Conservation (phyloP, 768 basidiomycete genomes). For the Collybiopsis luxurians region DNA sequence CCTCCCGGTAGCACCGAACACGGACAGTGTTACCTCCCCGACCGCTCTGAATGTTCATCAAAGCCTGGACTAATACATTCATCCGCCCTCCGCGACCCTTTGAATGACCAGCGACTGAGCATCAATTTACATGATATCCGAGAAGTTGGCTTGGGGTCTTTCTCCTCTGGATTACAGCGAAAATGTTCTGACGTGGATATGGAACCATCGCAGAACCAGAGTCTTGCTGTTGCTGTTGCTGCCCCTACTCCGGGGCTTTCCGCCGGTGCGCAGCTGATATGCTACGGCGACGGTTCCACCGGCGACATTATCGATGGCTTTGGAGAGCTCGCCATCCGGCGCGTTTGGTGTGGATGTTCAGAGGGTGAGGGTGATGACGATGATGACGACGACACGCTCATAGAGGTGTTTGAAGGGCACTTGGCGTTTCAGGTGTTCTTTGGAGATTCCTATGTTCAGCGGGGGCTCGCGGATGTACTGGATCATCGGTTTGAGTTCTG, state of each 20-base stretch:
- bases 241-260: neutral
- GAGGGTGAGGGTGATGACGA: no score
- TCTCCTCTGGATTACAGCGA: neutral
- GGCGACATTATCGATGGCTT: constrained; percentile 1
- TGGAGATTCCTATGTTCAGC: neutral
- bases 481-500: neutral
- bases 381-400: neutral
- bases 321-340: neutral
- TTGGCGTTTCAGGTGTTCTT: neutral
- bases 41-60: neutral
- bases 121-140: neutral
- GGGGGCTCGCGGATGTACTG: neutral
- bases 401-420: constrained; percentile 1
- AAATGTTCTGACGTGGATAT: neutral
- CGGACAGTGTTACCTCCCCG: neutral
- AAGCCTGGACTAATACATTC: neutral
- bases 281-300: neutral
- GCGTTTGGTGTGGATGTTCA: neutral
- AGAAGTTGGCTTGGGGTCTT: neutral
- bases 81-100: neutral
- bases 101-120: neutral
- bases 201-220: neutral
- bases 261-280: neutral
- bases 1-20: no score
- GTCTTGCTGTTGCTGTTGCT: neutral